These are phyloP conservation scores for Solanum peruvianum DNA, from an alignment of 257 asterid species.

Conservation along the genomic window DNA sequence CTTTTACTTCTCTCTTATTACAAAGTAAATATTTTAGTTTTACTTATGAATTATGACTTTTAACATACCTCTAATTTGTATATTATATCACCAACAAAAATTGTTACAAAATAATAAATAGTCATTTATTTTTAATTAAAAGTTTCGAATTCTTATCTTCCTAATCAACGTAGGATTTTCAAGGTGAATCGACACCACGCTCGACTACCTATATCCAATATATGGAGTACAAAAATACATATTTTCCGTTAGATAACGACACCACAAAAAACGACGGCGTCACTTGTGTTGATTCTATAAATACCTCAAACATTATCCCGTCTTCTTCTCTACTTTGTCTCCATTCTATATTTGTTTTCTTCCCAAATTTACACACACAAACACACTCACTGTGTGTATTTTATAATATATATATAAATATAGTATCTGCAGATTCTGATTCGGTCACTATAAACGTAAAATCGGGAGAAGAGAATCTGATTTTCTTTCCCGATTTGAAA, in stretches of 20 bases:
- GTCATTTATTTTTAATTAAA: accelerated
- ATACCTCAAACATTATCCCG: conserved; percentile 23
- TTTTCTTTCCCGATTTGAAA: not conserved
- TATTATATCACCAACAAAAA: too few species aligned
- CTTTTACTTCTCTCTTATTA: too few species aligned
- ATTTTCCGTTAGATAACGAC: conserved; percentile 36
- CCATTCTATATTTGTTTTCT: conserved; percentile 17
- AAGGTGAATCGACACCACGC: not conserved
- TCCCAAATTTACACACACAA: conserved; percentile 1
- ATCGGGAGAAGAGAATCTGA: conserved; percentile 18
- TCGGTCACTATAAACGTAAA: conserved; percentile 6
- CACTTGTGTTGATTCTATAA: conserved; percentile 33
- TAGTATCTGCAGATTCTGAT: not conserved
- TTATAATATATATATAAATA: not conserved
- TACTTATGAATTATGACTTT: too few species aligned
- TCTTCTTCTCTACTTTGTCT: conserved; percentile 39
- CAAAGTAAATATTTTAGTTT: too few species aligned
- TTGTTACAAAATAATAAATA: accelerated
- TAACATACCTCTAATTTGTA: too few species aligned
- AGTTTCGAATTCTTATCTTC: accelerated
- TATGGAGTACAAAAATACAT: not conserved
- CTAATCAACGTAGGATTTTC: accelerated
- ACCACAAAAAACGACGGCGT: conserved; percentile 30
- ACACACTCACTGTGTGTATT: not conserved
- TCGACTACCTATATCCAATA: not conserved